Base-by-base conservation (phyloP, 2,329 filamentous ascomycete genomes). In the Moelleriella libera region DNA sequence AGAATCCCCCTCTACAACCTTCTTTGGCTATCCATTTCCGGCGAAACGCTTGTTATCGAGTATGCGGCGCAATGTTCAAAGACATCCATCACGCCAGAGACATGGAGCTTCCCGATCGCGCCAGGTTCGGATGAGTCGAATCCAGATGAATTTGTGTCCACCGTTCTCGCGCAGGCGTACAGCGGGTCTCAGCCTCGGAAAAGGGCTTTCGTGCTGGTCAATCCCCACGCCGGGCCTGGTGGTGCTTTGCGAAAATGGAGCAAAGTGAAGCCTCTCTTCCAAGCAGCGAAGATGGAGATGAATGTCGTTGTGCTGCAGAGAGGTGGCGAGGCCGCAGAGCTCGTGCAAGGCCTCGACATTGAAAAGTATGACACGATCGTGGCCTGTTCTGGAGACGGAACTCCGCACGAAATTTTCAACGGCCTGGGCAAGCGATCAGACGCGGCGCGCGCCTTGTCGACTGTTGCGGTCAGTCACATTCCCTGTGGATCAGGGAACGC, bases 401-500 rank as follows among this genome's bases (percentile, higher is more conserved):
- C 95, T 40, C 83, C 88, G 0, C 84, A 95, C 61, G 92, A 98
- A 64, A 84, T 95, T 7, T 95, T 96, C 70, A 97, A 98, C 60
- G 92, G 92, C 0, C 68, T 98, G 32, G 88, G 78, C 11, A 83
- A 80, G 64, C 81, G 88, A 40, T 60, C 74, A 5, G 85, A 96
- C 64, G 88, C 88, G 21, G 70, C 73, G 32, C 75, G 75, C 48
- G 92, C 90, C 0, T 67, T 98, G 50, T 68, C 72, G 28, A 85
- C 82, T 57, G 68, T 97, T 11, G 86, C 92, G 1, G 80, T 98
- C 2, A 83, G 82, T 28, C 87, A 95, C 59, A 74, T 98, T 37
- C 92, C 92, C 1, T 94, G 89, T 59, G 92, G 92, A 11, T 92
- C 86, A 45, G 92, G 92, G 5, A 98, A 98, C 63, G 92, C 87